These are phyloP conservation scores for Perkinsus chesapeaki DNA, from an alignment of 169 alveolate species.

Conservation along the genomic window DNA sequence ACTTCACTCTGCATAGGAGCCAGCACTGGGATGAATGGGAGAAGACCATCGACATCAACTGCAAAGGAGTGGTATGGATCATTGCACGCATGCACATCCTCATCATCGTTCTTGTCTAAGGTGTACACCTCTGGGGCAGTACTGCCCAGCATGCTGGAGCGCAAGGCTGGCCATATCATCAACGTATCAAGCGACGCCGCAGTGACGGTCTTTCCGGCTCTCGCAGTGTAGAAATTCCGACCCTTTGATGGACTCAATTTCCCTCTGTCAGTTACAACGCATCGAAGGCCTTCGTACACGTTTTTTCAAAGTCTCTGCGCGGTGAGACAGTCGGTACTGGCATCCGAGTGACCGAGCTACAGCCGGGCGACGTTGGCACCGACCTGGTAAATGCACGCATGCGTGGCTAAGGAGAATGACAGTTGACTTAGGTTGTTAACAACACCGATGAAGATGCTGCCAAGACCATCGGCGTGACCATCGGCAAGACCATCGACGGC, in stretches of 20 bases:
- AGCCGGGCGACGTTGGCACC: not conserved
- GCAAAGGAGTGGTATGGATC: not conserved
- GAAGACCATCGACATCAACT: not conserved
- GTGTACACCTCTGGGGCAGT: not conserved
- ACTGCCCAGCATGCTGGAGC: not conserved
- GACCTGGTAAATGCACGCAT: not conserved
- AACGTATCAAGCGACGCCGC: not conserved
- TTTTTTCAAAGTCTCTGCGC: not conserved
- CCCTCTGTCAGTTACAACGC: not conserved
- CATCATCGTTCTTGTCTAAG: not conserved
- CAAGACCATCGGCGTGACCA: not conserved
- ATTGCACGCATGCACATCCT: not conserved
- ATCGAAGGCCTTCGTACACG: not conserved
- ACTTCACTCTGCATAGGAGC: not conserved
- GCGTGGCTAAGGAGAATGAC: too few relatives aligned
- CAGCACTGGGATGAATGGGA: not conserved
- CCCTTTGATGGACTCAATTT: not conserved
- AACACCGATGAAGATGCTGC: not conserved
- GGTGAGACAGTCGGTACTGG: not conserved
- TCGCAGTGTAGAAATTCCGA: not conserved
- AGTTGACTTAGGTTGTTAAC: not conserved
- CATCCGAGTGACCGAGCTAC: not conserved
- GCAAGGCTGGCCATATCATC: not conserved
- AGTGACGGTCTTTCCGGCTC: not conserved
- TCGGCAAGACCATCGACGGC: slow-evolving; percentile 1